phyloP scores from a whole-genome alignment of 495 filamentous ascomycete genomes.

The Sphaerosporella brunnea region DNA sequence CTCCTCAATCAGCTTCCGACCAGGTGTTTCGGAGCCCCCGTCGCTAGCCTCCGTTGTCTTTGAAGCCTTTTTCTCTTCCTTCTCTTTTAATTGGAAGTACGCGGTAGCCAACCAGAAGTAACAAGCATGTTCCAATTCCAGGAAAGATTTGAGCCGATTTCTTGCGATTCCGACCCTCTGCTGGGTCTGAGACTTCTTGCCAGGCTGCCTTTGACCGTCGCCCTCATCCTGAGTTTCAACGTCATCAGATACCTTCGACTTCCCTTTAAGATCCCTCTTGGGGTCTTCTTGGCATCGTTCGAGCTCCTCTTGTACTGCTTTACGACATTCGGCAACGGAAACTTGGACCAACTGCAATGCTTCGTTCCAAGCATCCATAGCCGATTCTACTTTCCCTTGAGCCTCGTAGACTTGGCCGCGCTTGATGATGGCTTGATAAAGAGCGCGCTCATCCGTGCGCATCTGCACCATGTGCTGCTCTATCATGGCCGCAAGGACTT shows the following conservation, averaged over 20 bases:
- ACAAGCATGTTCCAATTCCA: slow-evolving; percentile 68
- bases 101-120: slow-evolving; percentile 61
- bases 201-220: slow-evolving; percentile 21
- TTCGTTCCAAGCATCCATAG: slow-evolving; percentile 47
- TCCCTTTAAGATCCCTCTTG: slow-evolving; percentile 10
- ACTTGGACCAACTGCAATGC: slow-evolving; percentile 36
- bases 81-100: slow-evolving; percentile 65
- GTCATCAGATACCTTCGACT: slow-evolving; percentile 16
- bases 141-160: slow-evolving; percentile 46
- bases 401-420: slow-evolving; percentile 44
- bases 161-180: slow-evolving; percentile 27
- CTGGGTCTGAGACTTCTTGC: too few species aligned
- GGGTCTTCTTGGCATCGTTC: slow-evolving; percentile 16
- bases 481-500: slow-evolving; percentile 79
- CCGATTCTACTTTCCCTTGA: slow-evolving; percentile 32
- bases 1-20: neutral
- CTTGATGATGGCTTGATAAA: slow-evolving; percentile 42
- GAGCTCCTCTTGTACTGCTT: slow-evolving; percentile 39
- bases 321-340: slow-evolving; percentile 46
- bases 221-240: slow-evolving; percentile 34
- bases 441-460: slow-evolving; percentile 45
- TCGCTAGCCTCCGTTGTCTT: too few species aligned
- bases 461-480: slow-evolving; percentile 52
- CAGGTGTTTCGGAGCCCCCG: too few species aligned
- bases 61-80: slow-evolving; percentile 46